Evolutionary conservation across 805 yeast genomes (phyloP).

Genomic region (Pichia kluyveri): DNA sequence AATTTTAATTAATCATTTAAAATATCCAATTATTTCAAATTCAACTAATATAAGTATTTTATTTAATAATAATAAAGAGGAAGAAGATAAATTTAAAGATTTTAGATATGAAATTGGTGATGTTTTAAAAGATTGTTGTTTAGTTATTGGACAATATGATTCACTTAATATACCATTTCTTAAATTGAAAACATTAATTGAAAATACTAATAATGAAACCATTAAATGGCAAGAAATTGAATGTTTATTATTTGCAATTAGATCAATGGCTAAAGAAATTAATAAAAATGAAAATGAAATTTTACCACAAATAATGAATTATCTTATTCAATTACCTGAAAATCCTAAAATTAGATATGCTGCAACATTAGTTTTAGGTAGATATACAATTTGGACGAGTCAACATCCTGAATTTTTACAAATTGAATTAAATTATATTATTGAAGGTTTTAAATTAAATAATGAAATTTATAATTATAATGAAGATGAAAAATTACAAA

Average conservation of each 20-base stretch:
- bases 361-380: constrained; percentile 86
- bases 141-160: constrained; percentile 68
- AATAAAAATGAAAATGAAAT: constrained; percentile 52
- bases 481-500: constrained; percentile 28
- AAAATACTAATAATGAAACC: constrained; percentile 6
- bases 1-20: constrained; percentile 58
- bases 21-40: constrained; percentile 49
- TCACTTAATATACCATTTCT: constrained; percentile 67
- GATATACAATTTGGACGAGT: constrained; percentile 93
- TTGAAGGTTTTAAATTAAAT: constrained; percentile 48
- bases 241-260: constrained; percentile 79
- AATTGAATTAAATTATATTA: constrained; percentile 76
- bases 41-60: constrained; percentile 33
- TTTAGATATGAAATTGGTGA: constrained; percentile 97
- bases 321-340: constrained; percentile 64
- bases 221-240: constrained; percentile 76
- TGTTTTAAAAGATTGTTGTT: constrained; percentile 92
- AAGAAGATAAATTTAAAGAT: constrained; percentile 86
- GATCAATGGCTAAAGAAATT: constrained; percentile 93
- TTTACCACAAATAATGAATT: constrained; percentile 69
- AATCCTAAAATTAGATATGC: constrained; percentile 85
- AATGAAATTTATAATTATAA: constrained; percentile 4
- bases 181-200: constrained; percentile 37
- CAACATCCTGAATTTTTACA: constrained; percentile 77
- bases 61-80: constrained; percentile 65